Base-by-base conservation (phyloP, 169 alveolate genomes). In the Eimeria acervulina region DNA sequence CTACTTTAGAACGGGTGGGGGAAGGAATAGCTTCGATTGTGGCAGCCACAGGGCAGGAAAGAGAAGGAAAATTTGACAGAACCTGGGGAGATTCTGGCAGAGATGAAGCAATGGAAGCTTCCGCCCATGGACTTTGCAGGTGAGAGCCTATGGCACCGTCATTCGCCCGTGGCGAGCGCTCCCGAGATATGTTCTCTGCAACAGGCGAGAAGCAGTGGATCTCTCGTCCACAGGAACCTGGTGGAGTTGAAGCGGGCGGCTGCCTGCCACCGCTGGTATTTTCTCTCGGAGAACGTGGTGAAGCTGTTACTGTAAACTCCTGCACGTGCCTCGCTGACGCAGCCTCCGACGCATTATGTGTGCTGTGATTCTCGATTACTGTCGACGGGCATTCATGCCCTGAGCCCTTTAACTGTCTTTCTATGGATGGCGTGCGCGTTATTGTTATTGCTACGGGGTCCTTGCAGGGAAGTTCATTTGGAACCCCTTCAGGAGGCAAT, bases 11-110 rank as follows among this genome's bases (percentile, higher is more conserved):
- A n/a, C 80, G 70, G 12, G 51, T 36, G 12, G 81, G 93, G 23
- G 93, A 68, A 10, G 55, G 83, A 38, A 61, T 38, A 19, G 83
- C 93, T 28, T 87, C 93, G 1, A 61, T 28, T 2, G 93, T 61
- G n/a, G 93, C 93, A 33, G 93, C 93, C 44, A 87, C 93, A 0
- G 78, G 93, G 17, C 93, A 87, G 81, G 83, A 55, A 31, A 87
- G 81, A 7, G 93, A 87, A 23, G 93, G 93, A n/a, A 59, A 87
- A 74, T 87, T 87, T 0, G 93, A 87, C 70, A 87, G 63, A 4
- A 19, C 93, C 26, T 87, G 55, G 8, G 93, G 93, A 28, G 93
- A 87, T 52, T 26, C 93, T 68, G 93, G 93, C 28, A 87, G 33
- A 19, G 93, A 87, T 8, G 93, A 87, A 2, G 47, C 81, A 87